Base-by-base conservation (phyloP, 495 filamentous ascomycete genomes). In the Aspergillus sparsus region DNA sequence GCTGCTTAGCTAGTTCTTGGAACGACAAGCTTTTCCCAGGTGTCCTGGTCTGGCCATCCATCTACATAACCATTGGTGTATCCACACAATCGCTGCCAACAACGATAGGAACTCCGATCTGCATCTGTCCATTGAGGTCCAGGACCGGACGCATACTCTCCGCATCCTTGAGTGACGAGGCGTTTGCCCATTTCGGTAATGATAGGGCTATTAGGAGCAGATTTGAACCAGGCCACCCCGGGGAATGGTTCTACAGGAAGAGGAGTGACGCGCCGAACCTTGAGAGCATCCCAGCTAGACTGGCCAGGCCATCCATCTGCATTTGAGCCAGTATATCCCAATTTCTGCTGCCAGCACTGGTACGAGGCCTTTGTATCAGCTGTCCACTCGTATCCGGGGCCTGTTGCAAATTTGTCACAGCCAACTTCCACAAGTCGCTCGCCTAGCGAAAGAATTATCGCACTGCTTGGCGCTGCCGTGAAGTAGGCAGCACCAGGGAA, bases 271-370 rank as follows among this genome's bases (percentile, higher is more conserved):
- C 49, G 13, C 6, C 7, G 49, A n/a, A 59, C 57, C 49, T 59
- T 59, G 18, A 59, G 16, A 15, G 18, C 11, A 45, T 59, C 57
- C 57, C 57, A 59, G 16, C 42, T 37, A 2, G 49, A 10, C 36
- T 59, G 47, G 8, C 57, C 57, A 6, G 57, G 57, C 57, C 57
- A 59, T 16, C 57, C 57, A 53, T 59, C 57, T 13, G 57, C 57
- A 35, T 59, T 45, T 2, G 57, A 36, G 0, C 49, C 49, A 9
- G 57, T 59, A 18, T 59, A 59, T 7, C 57, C 57, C 8, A 59
- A 0, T 21, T 59, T 44, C 37, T 52, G 47, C 49, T 59, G 57
- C 57, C 57, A 59, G 37, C 57, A 59, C 15, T 33, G 6, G 34
- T 59, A 59, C 1, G 35, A 45, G 9, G 35, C 36, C 49, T 8